Base-by-base conservation (phyloP, 768 basidiomycete species). In the Daedalea quercina region DNA sequence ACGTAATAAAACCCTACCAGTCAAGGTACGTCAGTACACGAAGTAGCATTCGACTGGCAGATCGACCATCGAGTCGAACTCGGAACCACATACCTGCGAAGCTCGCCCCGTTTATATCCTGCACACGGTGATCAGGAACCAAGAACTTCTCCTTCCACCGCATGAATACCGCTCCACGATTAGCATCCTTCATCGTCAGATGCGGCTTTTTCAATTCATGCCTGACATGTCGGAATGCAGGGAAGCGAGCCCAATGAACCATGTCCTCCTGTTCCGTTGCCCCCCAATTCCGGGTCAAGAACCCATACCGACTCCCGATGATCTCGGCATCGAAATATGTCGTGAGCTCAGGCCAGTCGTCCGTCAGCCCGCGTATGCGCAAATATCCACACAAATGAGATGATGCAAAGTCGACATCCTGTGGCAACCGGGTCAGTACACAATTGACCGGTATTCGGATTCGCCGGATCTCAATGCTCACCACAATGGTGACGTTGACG, bases 271-370 rank as follows among this genome's bases (percentile, higher is more conserved):
- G 79, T 67, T 94, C 91, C 20, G 80, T 86, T 3, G 95, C 94
- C 2, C 93, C 93, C 87, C 89, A 94, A 54, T 87, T 84, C 61
- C 82, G 77, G 3, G 95, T 98, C 62, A 93, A 68, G 68, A 98
- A 97, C 9, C 94, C 95, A 65, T 93, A 84, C 20, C 89, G 82
- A 54, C 77, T 82, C 17, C 94, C 94, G 58, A 97, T 94, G 57
- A 97, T 92, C 68, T 97, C 92, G 45, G 94, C 94, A 63, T 94
- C 91, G 68, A 97, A 97, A 64, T 93, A 96, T 2, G 94, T 97
- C 4, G 94, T 96, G 40, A 97, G 79, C 67, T 94, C 90, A 15
- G 94, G 94, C 81, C 91, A 94, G 63, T 95, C 89, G 59, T 94
- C 84, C 37, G 94, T 97, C 47, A 97, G 73, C 25, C 92, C 91